phyloP scores from a whole-genome alignment of 176 grass and related monocot genomes.

The Elymus sibiricus region DNA sequence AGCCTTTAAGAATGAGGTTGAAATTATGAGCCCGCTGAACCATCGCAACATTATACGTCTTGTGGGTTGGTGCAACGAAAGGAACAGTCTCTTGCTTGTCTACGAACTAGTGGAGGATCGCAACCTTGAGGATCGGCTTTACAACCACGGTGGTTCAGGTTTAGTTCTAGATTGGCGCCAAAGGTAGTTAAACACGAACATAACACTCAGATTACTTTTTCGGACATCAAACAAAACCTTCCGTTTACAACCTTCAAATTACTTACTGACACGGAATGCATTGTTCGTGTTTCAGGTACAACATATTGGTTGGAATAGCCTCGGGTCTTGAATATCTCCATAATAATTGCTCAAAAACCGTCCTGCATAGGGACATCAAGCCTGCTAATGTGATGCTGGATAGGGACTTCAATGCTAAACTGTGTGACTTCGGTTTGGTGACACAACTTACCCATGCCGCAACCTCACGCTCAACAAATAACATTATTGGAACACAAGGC shows the following conservation, averaged over 20 bases:
- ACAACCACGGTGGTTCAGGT: no score
- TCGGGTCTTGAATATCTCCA: background rate
- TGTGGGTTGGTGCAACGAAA: no score
- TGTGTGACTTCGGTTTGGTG: background rate
- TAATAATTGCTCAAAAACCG: background rate
- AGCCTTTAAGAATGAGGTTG: no score
- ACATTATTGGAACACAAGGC: no score
- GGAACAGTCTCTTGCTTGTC: no score
- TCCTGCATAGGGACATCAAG: background rate
- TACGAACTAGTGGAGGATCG: no score
- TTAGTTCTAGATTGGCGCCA: background rate
- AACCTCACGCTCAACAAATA: background rate
- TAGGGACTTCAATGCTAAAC: background rate
- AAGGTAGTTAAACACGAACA: background rate
- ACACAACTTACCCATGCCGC: background rate
- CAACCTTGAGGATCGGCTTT: no score
- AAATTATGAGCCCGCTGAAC: no score
- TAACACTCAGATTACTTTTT: no score
- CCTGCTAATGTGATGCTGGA: background rate
- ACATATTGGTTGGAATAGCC: background rate
- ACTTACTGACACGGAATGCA: background rate
- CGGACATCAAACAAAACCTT: no score
- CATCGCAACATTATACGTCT: no score
- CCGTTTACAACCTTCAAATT: no score
- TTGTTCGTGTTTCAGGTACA: background rate